phyloP scores from a whole-genome alignment of 768 basidiomycete genomes.

The Scleroderma bovista region DNA sequence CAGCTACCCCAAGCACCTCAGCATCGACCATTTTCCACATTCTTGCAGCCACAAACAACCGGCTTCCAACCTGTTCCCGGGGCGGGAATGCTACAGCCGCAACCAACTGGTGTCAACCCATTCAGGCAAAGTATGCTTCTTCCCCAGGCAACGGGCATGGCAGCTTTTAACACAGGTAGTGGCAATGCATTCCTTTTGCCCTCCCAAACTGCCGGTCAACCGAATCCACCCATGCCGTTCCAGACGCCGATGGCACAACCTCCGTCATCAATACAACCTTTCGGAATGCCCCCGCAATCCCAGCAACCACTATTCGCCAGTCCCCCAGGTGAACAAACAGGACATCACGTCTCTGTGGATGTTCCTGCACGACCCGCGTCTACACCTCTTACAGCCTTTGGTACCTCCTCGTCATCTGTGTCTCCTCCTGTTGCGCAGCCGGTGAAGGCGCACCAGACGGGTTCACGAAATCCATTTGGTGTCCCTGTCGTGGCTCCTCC shows the following conservation, averaged over 20 bases:
- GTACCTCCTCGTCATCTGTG: constrained; percentile 18
- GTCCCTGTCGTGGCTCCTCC: constrained; percentile 54
- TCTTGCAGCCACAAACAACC: constrained; percentile 52
- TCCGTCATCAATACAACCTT: background rate
- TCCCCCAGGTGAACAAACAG: constrained; percentile 5
- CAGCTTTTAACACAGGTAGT: constrained; percentile 34
- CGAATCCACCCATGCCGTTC: background rate
- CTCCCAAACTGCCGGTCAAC: constrained; percentile 7
- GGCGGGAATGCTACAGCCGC: constrained; percentile 46
- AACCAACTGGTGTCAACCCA: constrained; percentile 64
- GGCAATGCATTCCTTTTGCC: constrained; percentile 4
- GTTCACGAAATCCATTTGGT: constrained; percentile 94
- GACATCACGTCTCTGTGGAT: constrained; percentile 5
- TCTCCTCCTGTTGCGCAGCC: constrained; percentile 51
- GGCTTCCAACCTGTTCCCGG: constrained; percentile 37
- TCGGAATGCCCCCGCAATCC: constrained; percentile 5
- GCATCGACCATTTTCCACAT: constrained; percentile 43
- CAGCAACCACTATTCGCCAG: constrained; percentile 7
- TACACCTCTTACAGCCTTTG: constrained; percentile 54
- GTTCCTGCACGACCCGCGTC: constrained; percentile 62
- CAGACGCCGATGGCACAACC: background rate
- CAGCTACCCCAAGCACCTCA: constrained; percentile 16
- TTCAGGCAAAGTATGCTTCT: constrained; percentile 78
- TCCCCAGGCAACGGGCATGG: constrained; percentile 57
- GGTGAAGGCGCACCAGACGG: constrained; percentile 85